These are phyloP conservation scores for Mycena vitilis DNA, from an alignment of 768 basidiomycete species.

Conservation along the genomic window DNA sequence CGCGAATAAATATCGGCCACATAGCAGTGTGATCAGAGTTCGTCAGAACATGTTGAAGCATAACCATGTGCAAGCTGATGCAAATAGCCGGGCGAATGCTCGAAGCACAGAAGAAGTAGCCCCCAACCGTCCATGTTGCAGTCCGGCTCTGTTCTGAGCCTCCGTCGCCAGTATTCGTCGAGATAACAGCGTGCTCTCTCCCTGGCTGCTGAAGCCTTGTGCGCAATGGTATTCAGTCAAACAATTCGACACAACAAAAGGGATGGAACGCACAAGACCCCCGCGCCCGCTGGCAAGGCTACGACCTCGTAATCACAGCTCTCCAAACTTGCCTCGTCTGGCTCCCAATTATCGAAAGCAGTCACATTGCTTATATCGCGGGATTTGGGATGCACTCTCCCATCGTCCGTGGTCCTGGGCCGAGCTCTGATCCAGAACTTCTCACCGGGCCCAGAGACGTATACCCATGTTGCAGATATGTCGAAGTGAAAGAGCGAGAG, in stretches of 20 bases:
- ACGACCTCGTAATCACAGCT: slow-evolving; percentile 1
- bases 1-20: slow-evolving; percentile 13
- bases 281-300: slow-evolving; percentile 1
- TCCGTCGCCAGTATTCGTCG: not conserved
- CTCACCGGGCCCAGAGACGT: slow-evolving; percentile 1
- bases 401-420: not conserved
- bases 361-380: not conserved
- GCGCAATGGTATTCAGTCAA: not conserved
- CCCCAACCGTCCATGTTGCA: not conserved
- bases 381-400: not conserved
- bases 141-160: not conserved
- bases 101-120: slow-evolving; percentile 10
- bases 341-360: slow-evolving; percentile 12
- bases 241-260: not conserved
- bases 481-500: slow-evolving; percentile 1
- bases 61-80: slow-evolving; percentile 2
- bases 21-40: slow-evolving; percentile 9
- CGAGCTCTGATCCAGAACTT: slow-evolving; percentile 16
- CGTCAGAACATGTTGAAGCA: slow-evolving; percentile 11
- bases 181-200: slow-evolving; percentile 4
- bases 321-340: not conserved
- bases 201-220: slow-evolving; percentile 12
- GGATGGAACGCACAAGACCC: not conserved
- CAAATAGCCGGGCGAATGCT: not conserved
- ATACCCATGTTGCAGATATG: not conserved